Percentiles rank a stretch among this genome's conserved stretches.
Evolutionary conservation across 176 grass and related monocot genomes (phyloP).

Genomic region (Oryza nivara): DNA sequence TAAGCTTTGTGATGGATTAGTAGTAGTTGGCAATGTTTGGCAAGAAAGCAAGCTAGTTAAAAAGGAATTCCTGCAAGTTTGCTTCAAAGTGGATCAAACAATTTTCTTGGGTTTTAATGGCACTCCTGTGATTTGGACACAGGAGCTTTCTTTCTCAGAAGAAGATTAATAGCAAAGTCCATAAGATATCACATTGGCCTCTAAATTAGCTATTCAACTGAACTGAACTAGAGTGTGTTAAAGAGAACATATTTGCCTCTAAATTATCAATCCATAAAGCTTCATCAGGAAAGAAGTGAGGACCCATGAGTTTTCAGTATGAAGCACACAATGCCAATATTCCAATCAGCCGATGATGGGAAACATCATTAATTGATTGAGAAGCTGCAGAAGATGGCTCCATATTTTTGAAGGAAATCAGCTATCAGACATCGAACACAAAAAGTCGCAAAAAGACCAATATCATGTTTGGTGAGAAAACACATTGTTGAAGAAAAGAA

Average conservation of each 20-base stretch:
- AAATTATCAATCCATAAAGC: not conserved
- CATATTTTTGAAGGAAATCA: slow-evolving; percentile 7
- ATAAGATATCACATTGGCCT: not conserved
- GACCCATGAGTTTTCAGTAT: not conserved
- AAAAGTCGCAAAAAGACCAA: slow-evolving; percentile 14
- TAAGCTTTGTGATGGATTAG: slow-evolving; percentile 43
- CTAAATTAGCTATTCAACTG: not conserved
- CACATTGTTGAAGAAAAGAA: slow-evolving; percentile 7
- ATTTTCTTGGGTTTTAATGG: slow-evolving; percentile 50
- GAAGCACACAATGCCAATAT: not conserved
- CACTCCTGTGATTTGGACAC: slow-evolving; percentile 49
- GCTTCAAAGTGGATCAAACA: slow-evolving; percentile 53
- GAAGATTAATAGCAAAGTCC: not conserved
- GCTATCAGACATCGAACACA: slow-evolving; percentile 30
- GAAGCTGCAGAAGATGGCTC: slow-evolving; percentile 26
- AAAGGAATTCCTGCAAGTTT: slow-evolving; percentile 36
- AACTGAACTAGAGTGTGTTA: not conserved
- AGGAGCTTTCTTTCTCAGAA: slow-evolving; percentile 14
- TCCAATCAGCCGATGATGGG: not conserved
- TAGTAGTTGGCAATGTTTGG: slow-evolving; percentile 57
- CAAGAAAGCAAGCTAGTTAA: slow-evolving; percentile 49
- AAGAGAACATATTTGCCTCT: not conserved
- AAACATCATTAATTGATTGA: not conserved
- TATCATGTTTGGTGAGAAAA: slow-evolving; percentile 42
- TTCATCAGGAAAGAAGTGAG: not conserved